phyloP scores from a whole-genome alignment of 176 grass and related monocot species.

The Metroxylon sagu region DNA sequence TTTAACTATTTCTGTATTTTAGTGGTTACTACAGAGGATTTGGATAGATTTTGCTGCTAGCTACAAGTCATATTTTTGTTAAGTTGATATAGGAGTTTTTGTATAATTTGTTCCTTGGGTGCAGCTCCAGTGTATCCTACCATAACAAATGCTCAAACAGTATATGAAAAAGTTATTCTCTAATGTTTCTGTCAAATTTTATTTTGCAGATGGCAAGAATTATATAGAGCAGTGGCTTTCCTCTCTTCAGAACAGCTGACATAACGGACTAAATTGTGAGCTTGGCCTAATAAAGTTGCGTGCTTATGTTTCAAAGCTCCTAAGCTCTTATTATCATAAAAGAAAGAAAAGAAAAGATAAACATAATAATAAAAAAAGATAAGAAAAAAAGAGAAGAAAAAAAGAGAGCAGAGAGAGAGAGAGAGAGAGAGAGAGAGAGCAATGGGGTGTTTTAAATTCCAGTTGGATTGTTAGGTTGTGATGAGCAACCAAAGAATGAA shows the following conservation, averaged over 20 bases:
- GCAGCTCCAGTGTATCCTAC: too few relatives aligned
- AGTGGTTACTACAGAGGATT: too few relatives aligned
- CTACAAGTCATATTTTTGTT: too few relatives aligned
- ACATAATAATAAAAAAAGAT: too few relatives aligned
- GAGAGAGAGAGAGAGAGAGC: background rate
- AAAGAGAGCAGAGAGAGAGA: too few relatives aligned
- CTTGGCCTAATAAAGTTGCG: background rate
- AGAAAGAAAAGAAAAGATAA: background rate
- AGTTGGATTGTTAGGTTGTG: background rate
- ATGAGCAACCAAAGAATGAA: too few relatives aligned
- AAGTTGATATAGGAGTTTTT: too few relatives aligned
- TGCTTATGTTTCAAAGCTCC: background rate
- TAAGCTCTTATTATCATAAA: background rate
- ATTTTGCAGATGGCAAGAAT: constrained; percentile 14
- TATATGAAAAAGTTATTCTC: background rate
- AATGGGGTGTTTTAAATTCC: background rate
- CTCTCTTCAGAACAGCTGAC: background rate
- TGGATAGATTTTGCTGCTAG: too few relatives aligned
- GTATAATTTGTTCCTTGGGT: too few relatives aligned
- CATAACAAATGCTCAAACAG: too few relatives aligned
- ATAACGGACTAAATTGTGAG: background rate
- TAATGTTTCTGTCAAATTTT: background rate
- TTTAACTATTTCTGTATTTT: too few relatives aligned
- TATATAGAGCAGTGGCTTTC: constrained; percentile 15
- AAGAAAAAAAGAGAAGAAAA: background rate